phyloP scores from a whole-genome alignment of 176 grass and related monocot species.

The Elaeis guineensis region DNA sequence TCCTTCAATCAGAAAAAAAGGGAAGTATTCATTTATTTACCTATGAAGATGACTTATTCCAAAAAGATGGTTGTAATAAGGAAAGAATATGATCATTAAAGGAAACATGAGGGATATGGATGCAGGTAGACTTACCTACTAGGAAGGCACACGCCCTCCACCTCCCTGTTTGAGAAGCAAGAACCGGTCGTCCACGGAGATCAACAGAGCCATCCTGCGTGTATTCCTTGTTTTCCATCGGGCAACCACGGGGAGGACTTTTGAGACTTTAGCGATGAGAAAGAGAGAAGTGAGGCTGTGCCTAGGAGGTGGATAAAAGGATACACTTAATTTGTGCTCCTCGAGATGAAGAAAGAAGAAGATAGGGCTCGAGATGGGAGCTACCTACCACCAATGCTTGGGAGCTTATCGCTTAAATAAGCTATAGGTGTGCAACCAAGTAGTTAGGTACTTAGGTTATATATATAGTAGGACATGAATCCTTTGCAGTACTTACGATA shows the following conservation, averaged over 20 bases:
- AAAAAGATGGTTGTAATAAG: too few species aligned
- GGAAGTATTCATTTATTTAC: too few species aligned
- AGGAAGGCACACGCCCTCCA: slow-evolving; percentile 75
- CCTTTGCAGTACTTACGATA: too few species aligned
- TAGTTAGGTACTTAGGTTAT: too few species aligned
- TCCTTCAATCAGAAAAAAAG: too few species aligned
- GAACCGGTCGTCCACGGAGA: slow-evolving; percentile 42
- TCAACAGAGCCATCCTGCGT: slow-evolving; percentile 68
- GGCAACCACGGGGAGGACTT: background rate
- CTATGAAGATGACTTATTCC: too few species aligned
- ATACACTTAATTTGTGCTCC: background rate
- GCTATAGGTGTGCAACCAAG: background rate
- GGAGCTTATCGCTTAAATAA: slow-evolving; percentile 22
- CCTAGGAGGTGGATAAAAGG: background rate
- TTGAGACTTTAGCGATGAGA: background rate
- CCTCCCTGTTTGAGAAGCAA: slow-evolving; percentile 44
- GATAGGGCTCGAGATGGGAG: background rate
- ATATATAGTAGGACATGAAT: too few species aligned
- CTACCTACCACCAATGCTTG: slow-evolving; percentile 9
- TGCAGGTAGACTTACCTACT: slow-evolving; percentile 36
- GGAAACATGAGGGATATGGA: background rate
- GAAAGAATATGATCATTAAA: too few species aligned
- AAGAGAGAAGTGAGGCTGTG: background rate
- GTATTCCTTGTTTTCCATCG: slow-evolving; percentile 31
- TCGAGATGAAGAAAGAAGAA: background rate